Conservation (phyloP, 2,329 filamentous ascomycete species). For the Didymellaceae sp. region DNA sequence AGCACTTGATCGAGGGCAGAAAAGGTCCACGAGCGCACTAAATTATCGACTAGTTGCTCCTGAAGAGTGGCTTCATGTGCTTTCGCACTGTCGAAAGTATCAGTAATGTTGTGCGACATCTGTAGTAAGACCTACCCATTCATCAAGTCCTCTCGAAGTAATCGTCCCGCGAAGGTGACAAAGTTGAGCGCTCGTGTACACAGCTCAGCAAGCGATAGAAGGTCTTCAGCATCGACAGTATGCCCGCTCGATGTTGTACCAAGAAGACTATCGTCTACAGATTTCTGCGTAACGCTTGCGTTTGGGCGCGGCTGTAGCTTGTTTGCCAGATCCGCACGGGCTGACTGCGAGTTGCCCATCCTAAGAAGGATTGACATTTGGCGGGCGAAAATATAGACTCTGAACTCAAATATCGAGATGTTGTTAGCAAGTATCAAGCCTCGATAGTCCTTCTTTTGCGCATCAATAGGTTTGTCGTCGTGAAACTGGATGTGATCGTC, state of each 20-base stretch:
- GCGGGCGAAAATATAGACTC: slow-evolving; percentile 89
- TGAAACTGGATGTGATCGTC: slow-evolving; percentile 29
- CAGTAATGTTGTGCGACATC: slow-evolving; percentile 10
- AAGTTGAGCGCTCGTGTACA: slow-evolving; percentile 84
- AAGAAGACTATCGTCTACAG: slow-evolving; percentile 41
- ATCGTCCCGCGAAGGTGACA: slow-evolving; percentile 77
- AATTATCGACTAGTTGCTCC: slow-evolving; percentile 69
- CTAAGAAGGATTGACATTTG: slow-evolving; percentile 83
- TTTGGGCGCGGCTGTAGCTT: slow-evolving; percentile 43
- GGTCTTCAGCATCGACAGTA: slow-evolving; percentile 70
- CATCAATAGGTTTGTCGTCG: slow-evolving; percentile 47
- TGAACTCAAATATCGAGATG: slow-evolving; percentile 94
- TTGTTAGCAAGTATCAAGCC: slow-evolving; percentile 93
- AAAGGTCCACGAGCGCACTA: slow-evolving; percentile 80
- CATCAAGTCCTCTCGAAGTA: slow-evolving; percentile 79
- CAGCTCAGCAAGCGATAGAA: slow-evolving; percentile 82
- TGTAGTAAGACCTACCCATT: slow-evolving; percentile 57
- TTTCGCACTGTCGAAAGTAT: slow-evolving; percentile 39
- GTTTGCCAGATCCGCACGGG: slow-evolving; percentile 50
- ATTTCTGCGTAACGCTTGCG: slow-evolving; percentile 33
- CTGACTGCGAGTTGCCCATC: slow-evolving; percentile 69
- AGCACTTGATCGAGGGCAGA: slow-evolving; percentile 77
- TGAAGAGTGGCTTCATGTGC: slow-evolving; percentile 40
- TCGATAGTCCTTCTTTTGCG: slow-evolving; percentile 75
- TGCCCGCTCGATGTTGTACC: slow-evolving; percentile 32